Conservation (phyloP, 306 rosid genomes). For the Crotalaria pallida region DNA sequence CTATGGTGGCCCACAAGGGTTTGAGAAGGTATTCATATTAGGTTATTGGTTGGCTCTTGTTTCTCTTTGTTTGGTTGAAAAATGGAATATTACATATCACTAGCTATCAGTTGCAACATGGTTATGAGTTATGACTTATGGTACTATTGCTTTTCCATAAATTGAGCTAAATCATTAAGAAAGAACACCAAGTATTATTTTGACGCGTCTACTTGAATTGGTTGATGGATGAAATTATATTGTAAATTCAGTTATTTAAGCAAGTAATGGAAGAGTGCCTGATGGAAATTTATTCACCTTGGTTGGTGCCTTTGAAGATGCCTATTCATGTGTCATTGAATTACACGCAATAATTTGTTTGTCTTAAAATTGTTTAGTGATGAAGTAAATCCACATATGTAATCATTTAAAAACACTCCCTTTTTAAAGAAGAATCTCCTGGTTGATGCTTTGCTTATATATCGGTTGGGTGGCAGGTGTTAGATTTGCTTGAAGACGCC, state of each 20-base stretch:
- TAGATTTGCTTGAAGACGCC: conserved; percentile 94
- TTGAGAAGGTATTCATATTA: conserved; percentile 67
- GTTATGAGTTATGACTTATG: conserved; percentile 1
- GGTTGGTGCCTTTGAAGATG: conserved; percentile 1
- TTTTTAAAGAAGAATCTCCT: not conserved
- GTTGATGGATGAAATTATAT: not conserved
- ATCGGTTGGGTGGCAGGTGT: conserved; percentile 44
- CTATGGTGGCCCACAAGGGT: conserved; percentile 82
- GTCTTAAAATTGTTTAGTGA: not conserved
- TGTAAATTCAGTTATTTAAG: not conserved
- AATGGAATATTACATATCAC: not conserved
- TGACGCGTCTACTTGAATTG: not conserved
- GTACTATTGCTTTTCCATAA: not conserved
- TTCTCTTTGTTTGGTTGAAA: not conserved
- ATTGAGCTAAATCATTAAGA: not conserved
- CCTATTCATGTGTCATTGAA: not conserved
- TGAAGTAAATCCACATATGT: not conserved
- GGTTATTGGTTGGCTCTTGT: not conserved
- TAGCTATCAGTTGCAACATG: not conserved
- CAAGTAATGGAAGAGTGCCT: not conserved
- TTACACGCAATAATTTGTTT: too few relatives aligned
- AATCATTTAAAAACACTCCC: not conserved
- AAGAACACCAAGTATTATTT: not conserved
- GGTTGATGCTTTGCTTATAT: conserved; percentile 8
- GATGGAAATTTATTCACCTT: not conserved